Evolutionary conservation across 2,329 filamentous ascomycete genomes (phyloP).

Genomic region (Cadophora sp.): DNA sequence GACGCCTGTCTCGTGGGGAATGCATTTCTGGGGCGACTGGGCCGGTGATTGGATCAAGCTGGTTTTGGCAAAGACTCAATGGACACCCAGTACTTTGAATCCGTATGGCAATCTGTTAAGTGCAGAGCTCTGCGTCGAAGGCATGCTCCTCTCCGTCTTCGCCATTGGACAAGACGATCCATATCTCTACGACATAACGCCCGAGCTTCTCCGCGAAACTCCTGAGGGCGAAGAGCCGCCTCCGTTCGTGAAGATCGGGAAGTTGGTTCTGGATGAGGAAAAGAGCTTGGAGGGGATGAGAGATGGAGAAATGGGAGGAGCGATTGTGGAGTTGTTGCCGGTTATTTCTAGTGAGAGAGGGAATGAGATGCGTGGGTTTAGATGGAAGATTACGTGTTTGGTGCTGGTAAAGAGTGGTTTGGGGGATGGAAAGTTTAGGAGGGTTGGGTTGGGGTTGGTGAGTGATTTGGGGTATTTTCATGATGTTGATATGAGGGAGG

Average conservation of each 20-base stretch:
- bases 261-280: slow-evolving; percentile 6
- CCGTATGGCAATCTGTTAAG: background rate
- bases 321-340: background rate
- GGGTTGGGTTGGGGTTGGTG: background rate
- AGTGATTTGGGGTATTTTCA: slow-evolving; percentile 1
- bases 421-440: background rate
- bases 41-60: slow-evolving; percentile 8
- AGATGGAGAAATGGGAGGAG: background rate
- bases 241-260: background rate
- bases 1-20: slow-evolving; percentile 5
- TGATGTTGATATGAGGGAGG: slow-evolving; percentile 3
- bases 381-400: slow-evolving; percentile 6
- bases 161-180: slow-evolving; percentile 1
- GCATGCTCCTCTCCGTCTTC: slow-evolving; percentile 6
- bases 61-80: background rate
- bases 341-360: background rate
- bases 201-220: background rate
- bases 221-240: background rate
- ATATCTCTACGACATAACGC: background rate
- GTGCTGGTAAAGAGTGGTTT: background rate
- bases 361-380: background rate
- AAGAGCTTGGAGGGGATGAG: slow-evolving; percentile 6
- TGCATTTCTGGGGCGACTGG: background rate
- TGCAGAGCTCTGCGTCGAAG: background rate
- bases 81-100: background rate